Percentiles rank a stretch among this genome's conserved stretches.
phyloP scores from a whole-genome alignment of 129 eudicot genomes.

The Saposhnikovia divaricata region DNA sequence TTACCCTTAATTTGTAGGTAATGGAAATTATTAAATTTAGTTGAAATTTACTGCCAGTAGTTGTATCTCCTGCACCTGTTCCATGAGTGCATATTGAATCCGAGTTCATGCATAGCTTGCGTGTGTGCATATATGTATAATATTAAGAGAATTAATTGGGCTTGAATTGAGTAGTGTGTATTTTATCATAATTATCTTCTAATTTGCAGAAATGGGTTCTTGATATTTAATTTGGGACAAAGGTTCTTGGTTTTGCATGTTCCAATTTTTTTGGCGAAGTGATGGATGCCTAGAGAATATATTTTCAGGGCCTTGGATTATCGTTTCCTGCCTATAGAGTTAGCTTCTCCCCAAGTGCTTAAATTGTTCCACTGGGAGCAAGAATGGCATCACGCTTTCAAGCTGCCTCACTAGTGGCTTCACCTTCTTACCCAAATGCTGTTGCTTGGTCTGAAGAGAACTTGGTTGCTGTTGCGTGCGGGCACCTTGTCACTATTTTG shows the following conservation, averaged over 20 bases:
- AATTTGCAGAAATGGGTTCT: no score
- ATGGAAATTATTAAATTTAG: no score
- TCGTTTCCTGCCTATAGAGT: neutral
- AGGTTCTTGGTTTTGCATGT: neutral
- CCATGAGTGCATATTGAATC: no score
- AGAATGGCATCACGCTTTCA: conserved; percentile 58
- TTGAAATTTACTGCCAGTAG: no score
- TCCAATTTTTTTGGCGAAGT: neutral
- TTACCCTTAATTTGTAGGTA: no score
- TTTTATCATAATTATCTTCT: no score
- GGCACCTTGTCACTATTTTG: conserved; percentile 60
- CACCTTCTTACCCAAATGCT: conserved; percentile 67
- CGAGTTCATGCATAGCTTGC: no score
- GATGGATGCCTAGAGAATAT: neutral
- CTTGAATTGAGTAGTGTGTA: no score
- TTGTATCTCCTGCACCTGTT: no score
- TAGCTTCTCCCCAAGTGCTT: neutral
- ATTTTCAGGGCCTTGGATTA: neutral
- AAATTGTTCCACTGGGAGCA: neutral
- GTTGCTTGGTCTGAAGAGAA: conserved; percentile 90
- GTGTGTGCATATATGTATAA: no score
- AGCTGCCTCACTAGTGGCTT: conserved; percentile 59
- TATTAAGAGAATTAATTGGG: no score
- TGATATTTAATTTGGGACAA: neutral
- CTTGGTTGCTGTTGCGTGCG: conserved; percentile 75